Base-by-base conservation (phyloP, 2,329 filamentous ascomycete species). In the Colletotrichum sp. region DNA sequence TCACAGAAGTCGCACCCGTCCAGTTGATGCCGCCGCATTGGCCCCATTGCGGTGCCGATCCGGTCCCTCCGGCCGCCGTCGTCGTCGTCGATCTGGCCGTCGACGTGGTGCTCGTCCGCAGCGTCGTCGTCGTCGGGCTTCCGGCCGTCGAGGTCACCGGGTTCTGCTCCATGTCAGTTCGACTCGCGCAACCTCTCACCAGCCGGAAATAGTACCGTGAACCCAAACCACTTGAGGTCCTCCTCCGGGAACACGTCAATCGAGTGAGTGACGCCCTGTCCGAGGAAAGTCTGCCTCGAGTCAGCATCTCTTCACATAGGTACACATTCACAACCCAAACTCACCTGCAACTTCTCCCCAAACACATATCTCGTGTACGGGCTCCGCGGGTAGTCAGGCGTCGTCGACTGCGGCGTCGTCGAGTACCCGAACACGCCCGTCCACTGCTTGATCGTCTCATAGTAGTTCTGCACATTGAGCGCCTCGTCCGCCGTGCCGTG, bases 371-470 rank as follows among this genome's bases (percentile, higher is more conserved):
- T 87, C 15, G 83, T 84, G 79, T 86, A 88, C 21, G 83, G 84
- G 55, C 79, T 80, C 72, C 84, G 81, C 7, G 86, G 86, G 8
- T 70, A 81, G 72, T 86, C 84, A 18, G 80, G 75, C 13, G 79
- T 75, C 3, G 81, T 82, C 55, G 79, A 80, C 6, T 80, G 80
- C 3, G 85, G 81, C 10, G 81, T 81, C 59, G 83, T 80, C 3
- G 79, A 80, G 28, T 86, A 83, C 4, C 88, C 87, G 68, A 90
- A 87, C 1, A 91, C 87, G 6, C 87, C 87, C 0, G 89, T 87
- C 89, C 89, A 91, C 81, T 90, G 86, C 84, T 91, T 90, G 78
- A 90, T 88, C 59, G 88, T 88, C 83, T 92, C 91, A 30, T 90
- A 81, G 79, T 91, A 91, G 81, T 92, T 92, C 78, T 88, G 86